Conservation (phyloP, 805 yeast species). For the Grigorovia transvaalensis region DNA sequence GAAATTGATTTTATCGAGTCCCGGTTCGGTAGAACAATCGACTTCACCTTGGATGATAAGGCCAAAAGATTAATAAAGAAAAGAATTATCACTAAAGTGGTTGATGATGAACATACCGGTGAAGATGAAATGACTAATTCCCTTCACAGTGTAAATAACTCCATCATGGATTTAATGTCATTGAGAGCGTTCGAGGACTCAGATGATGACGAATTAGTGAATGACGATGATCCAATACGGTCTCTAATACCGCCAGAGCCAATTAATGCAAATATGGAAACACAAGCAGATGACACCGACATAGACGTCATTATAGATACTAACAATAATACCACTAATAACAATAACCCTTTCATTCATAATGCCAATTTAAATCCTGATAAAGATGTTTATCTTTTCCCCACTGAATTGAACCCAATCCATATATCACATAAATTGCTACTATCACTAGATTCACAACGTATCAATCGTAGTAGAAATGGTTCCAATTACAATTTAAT, state of each 20-base stretch:
- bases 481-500: not conserved
- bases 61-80: conserved; percentile 67
- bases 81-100: conserved; percentile 62
- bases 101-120: conserved; percentile 21
- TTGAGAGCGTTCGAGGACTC: not conserved
- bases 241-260: conserved; percentile 25
- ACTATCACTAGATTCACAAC: conserved; percentile 28
- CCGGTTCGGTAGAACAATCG: conserved; percentile 76
- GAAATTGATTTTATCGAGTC: conserved; percentile 61
- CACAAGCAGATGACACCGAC: not conserved
- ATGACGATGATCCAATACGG: conserved; percentile 1
- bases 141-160: conserved; percentile 1
- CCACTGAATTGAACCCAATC: conserved; percentile 85
- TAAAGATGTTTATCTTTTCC: conserved; percentile 71
- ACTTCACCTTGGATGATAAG: conserved; percentile 59
- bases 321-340: not conserved
- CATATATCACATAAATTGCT: conserved; percentile 69
- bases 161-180: not conserved
- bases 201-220: not conserved
- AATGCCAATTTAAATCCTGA: conserved; percentile 26
- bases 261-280: conserved; percentile 10
- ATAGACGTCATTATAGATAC: not conserved
- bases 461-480: conserved; percentile 12
- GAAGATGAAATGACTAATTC: not conserved
- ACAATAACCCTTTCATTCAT: not conserved